A percentile compares a stretch with the other conserved stretches of the same genome.
Evolutionary conservation across 2,329 filamentous ascomycete species (phyloP).

Genomic region (Pseudodiploospora longispora): DNA sequence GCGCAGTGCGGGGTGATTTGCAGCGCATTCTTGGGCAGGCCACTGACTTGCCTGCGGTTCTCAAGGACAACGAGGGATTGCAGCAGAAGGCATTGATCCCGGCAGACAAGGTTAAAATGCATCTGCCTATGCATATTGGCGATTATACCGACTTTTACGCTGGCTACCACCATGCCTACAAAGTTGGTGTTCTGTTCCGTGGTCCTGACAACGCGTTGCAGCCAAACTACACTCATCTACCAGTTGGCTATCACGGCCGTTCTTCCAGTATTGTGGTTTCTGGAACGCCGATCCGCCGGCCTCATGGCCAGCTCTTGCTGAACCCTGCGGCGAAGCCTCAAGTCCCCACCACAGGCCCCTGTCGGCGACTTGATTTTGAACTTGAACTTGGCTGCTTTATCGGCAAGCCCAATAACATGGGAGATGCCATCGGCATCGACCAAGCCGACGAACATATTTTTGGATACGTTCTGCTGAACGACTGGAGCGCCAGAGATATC

Average conservation of each 20-base stretch:
- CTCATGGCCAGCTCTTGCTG: slow-evolving; percentile 62
- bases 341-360: slow-evolving; percentile 52
- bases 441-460: slow-evolving; percentile 67
- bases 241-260: slow-evolving; percentile 74
- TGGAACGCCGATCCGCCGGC: slow-evolving; percentile 63
- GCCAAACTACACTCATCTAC: slow-evolving; percentile 73
- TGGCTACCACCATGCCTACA: slow-evolving; percentile 68
- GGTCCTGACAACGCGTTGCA: slow-evolving; percentile 67
- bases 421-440: slow-evolving; percentile 55
- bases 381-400: slow-evolving; percentile 72
- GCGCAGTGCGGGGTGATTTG: slow-evolving; percentile 62
- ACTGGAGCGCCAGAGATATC: slow-evolving; percentile 57
- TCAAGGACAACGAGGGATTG: slow-evolving; percentile 29
- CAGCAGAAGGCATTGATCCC: slow-evolving; percentile 20
- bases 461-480: slow-evolving; percentile 57
- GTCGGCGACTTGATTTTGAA: slow-evolving; percentile 62
- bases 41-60: slow-evolving; percentile 28
- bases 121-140: slow-evolving; percentile 68
- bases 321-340: slow-evolving; percentile 39
- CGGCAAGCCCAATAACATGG: slow-evolving; percentile 56
- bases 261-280: slow-evolving; percentile 69
- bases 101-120: slow-evolving; percentile 47
- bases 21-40: slow-evolving; percentile 51
- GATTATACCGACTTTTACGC: slow-evolving; percentile 86
- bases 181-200: slow-evolving; percentile 62